A percentile compares a stretch with the other conserved stretches of the same genome.
Conservation (phyloP, 1,284 basidiomycete genomes). For the Thelephora terrestris region DNA sequence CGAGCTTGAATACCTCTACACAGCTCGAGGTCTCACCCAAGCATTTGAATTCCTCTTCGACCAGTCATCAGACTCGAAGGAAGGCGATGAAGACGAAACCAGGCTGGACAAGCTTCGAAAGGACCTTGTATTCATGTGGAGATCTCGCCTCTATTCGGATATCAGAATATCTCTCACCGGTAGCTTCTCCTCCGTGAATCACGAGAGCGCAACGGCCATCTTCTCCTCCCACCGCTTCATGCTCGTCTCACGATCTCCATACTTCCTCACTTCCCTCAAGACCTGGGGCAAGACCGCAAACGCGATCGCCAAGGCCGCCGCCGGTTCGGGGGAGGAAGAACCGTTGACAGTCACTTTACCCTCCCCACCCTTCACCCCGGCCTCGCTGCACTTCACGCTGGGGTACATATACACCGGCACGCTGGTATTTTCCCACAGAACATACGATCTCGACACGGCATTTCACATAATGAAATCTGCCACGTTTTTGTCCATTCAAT, state of each 20-base stretch:
- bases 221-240: conserved; percentile 93
- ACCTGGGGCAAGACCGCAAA: conserved; percentile 37
- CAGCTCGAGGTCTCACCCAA: conserved; percentile 77
- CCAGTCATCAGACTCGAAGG: conserved; percentile 42
- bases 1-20: conserved; percentile 86
- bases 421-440: conserved; percentile 84
- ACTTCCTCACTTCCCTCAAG: conserved; percentile 72
- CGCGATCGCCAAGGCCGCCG: conserved; percentile 14
- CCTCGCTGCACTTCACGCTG: conserved; percentile 89
- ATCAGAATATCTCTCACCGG: conserved; percentile 71
- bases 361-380: conserved; percentile 91
- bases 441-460: conserved; percentile 87
- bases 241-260: conserved; percentile 80
- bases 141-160: conserved; percentile 86
- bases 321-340: conserved; percentile 23
- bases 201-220: conserved; percentile 64
- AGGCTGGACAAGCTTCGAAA: conserved; percentile 83
- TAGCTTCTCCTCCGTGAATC: conserved; percentile 46
- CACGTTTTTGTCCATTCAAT: conserved; percentile 70
- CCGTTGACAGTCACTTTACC: conserved; percentile 62
- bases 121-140: conserved; percentile 94
- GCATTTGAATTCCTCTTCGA: conserved; percentile 88
- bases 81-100: conserved; percentile 51
- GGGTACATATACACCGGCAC: conserved; percentile 94
- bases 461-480: conserved; percentile 85